Evolutionary conservation across 2,329 filamentous ascomycete species (phyloP).

Genomic region (Colletotrichum sp.): DNA sequence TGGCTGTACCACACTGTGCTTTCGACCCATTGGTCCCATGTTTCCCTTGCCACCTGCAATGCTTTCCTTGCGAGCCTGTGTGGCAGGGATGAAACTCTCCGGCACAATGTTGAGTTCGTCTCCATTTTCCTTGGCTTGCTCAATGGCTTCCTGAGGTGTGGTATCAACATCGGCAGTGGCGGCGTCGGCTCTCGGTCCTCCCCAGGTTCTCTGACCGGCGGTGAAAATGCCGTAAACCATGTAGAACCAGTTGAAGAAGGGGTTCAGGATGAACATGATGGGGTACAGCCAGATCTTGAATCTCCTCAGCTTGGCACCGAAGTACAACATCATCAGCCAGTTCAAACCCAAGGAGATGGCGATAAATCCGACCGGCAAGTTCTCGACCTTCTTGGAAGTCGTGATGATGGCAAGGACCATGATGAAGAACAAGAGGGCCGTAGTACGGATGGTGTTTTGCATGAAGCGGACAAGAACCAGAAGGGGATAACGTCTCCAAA

Average conservation of each 20-base stretch:
- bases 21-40: slow-evolving; percentile 46
- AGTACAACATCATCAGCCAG: slow-evolving; percentile 96
- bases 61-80: slow-evolving; percentile 51
- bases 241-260: slow-evolving; percentile 98
- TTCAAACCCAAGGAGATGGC: slow-evolving; percentile 91
- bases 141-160: slow-evolving; percentile 82
- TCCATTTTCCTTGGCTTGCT: slow-evolving; percentile 76
- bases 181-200: slow-evolving; percentile 89
- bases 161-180: slow-evolving; percentile 77
- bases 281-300: slow-evolving; percentile 97
- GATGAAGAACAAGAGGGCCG: slow-evolving; percentile 91
- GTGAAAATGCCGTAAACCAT: slow-evolving; percentile 98
- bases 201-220: slow-evolving; percentile 93
- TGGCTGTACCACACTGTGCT: slow-evolving; percentile 70
- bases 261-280: slow-evolving; percentile 92
- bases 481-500: slow-evolving; percentile 91
- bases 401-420: slow-evolving; percentile 87
- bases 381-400: slow-evolving; percentile 77
- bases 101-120: slow-evolving; percentile 91
- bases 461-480: slow-evolving; percentile 87
- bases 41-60: slow-evolving; percentile 29
- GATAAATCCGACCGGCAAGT: slow-evolving; percentile 92
- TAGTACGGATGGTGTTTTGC: slow-evolving; percentile 96
- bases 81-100: slow-evolving; percentile 76
- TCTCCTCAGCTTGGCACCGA: slow-evolving; percentile 82